Percentiles rank a stretch among this genome's conserved stretches.
phyloP scores from a whole-genome alignment of 441 rosid genomes.

The Pelargonium australe region DNA sequence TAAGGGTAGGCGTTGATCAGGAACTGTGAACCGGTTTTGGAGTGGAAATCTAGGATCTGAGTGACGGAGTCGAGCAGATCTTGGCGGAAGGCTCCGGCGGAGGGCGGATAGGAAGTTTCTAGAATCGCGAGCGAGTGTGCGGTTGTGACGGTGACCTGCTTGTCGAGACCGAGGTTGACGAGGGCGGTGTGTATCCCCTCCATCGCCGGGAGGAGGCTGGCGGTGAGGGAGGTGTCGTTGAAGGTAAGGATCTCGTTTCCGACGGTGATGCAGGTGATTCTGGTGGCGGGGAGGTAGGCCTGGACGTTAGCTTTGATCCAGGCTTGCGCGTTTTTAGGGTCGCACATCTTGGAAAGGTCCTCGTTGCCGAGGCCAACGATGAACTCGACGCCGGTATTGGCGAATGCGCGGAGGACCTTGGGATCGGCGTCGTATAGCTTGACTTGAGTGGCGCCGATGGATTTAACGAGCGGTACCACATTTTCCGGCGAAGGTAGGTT shows the following conservation, averaged over 20 bases:
- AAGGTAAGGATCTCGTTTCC: slow-evolving; percentile 82
- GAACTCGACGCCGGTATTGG: slow-evolving; percentile 70
- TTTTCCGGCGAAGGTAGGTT: slow-evolving; percentile 68
- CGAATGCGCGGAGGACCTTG: slow-evolving; percentile 64
- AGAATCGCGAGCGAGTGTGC: slow-evolving; percentile 83
- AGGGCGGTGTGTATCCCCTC: slow-evolving; percentile 64
- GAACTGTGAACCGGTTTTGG: slow-evolving; percentile 62
- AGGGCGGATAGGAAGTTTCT: slow-evolving; percentile 75
- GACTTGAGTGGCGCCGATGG: slow-evolving; percentile 73
- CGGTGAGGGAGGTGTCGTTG: slow-evolving; percentile 54
- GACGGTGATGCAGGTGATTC: slow-evolving; percentile 62
- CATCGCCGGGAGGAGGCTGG: slow-evolving; percentile 70
- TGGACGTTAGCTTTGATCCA: slow-evolving; percentile 76
- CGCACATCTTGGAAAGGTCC: slow-evolving; percentile 49
- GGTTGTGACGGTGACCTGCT: slow-evolving; percentile 65
- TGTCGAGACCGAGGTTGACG: slow-evolving; percentile 50
- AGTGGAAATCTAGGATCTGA: slow-evolving; percentile 59
- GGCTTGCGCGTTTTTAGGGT: slow-evolving; percentile 44
- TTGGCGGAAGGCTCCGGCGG: slow-evolving; percentile 64
- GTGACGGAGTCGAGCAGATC: slow-evolving; percentile 46
- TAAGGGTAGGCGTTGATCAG: slow-evolving; percentile 84
- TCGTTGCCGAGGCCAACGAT: slow-evolving; percentile 78
- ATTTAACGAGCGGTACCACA: slow-evolving; percentile 65
- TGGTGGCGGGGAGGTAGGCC: slow-evolving; percentile 63
- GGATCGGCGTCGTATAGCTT: slow-evolving; percentile 93